Evolutionary conservation across 805 yeast species (phyloP), one percentile per base, ranked within the genome.

Genomic region (Ogataea nitratoaversa): DNA sequence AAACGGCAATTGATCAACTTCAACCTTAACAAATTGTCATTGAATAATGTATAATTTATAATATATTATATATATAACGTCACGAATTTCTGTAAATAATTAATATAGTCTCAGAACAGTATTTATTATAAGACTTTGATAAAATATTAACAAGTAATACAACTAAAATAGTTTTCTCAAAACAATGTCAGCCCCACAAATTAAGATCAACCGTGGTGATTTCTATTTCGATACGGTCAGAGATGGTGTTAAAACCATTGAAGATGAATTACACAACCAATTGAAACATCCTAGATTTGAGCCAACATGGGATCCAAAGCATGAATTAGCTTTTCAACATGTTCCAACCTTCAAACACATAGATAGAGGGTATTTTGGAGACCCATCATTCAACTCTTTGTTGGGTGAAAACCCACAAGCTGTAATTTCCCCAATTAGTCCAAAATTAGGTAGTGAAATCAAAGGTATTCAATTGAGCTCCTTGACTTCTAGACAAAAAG

Each of bases 361-460:
- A 23, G 90, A 83, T 52, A 78, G 81, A n/a, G 89, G 82, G 12
- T 59, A 66, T 23, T 66, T 72, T 40, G 89, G 82, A 13, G 82
- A 81, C 54, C 74, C 78, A 13, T 46, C 59, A 2, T 69, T 77
- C 39, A 67, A 70, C 18, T 72, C 70, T 49, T 66, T 82, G 41
- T 71, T 79, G 39, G 52, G 54, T 4, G 48, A 43, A 1, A 44
- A 45, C 40, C 45, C 58, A 25, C 18, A 29, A 9, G 58, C 59
- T 17, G 50, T 50, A 19, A 43, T 56, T 19, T 55, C 57, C 34
- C 74, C 72, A 47, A 58, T 84, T 28, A 76, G 85, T 2, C 91
- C 93, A 22, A 82, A 77, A 53, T 67, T 84, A 38, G 95, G 93
- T 16, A 66, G 80, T 17, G 85, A 78, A 47, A 64, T 84, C 34